Base-by-base conservation (phyloP, 306 rosid species). In the Vigna unguiculata region DNA sequence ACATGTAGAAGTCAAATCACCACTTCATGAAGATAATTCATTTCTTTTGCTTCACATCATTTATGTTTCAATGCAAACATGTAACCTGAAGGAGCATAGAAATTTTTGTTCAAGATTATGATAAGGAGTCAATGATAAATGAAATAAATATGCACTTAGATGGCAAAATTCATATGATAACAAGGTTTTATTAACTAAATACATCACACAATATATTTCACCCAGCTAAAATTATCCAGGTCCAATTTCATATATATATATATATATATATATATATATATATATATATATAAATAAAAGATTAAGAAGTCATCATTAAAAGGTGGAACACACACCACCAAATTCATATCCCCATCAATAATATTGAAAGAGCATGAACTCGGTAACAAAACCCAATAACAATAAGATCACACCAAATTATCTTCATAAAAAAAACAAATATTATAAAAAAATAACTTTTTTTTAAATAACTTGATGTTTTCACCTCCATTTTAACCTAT, bases 1-100 rank as follows among this genome's bases (percentile, higher is more conserved):
- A 78, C 77, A 84, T 5, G 86, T 16, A 14, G 89, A 80, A 72
- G 83, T 53, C 69, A 86, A 74, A 74, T 74, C 77, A 41, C 86
- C 82, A 59, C 80, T 72, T 57, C 85, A 80, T 25, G 72, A 47
- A n/a, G n/a, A n/a, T n/a, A n/a, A n/a, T n/a, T n/a, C n/a, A n/a
- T n/a, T n/a, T n/a, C n/a, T n/a, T n/a, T n/a, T n/a, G n/a, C n/a
- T n/a, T n/a, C n/a, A n/a, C n/a, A n/a, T n/a, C n/a, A n/a, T n/a
- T n/a, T n/a, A n/a, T n/a, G n/a, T n/a, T n/a, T n/a, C n/a, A n/a
- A n/a, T n/a, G n/a, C n/a, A n/a, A n/a, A n/a, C n/a, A n/a, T n/a
- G n/a, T n/a, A n/a, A n/a, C n/a, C n/a, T n/a, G n/a, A n/a, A n/a
- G n/a, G n/a, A n/a, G n/a, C n/a, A n/a, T n/a, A n/a, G n/a, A 66